Evolutionary conservation across 1,139 yeast genomes (phyloP), one percentile per base, ranked within the genome.

Genomic region (Blastobotrys persicus): DNA sequence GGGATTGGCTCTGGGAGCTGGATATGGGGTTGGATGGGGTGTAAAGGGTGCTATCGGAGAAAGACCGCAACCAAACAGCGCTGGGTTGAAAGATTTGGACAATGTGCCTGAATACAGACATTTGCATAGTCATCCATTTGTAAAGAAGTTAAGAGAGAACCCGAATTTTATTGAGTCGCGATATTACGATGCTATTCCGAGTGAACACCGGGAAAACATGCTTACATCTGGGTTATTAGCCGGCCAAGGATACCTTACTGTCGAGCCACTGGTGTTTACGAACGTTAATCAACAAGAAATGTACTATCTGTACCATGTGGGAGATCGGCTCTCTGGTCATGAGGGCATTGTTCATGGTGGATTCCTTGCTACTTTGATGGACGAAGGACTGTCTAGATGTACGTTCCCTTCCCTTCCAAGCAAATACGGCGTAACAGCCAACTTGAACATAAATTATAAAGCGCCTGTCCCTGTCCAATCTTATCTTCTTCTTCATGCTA

Each of bases 291-390:
- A 48, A n/a, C 54, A 50, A 17, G 53, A 58, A 44, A 55, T 61
- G 48, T 52, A 49, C 20, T 60, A 61, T 7, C 83, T 85, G 61
- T 83, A 81, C 61, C 89, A 88, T 60, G 67, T 89, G 44, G 97
- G 97, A 0, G 67, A 72, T 11, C 75, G 77, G 40, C 66, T 89
- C 37, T 73, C 81, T 3, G 83, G 85, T 44, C 79, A 80, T 52
- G 85, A 81, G 49, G 88, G 88, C 0, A 79, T 80, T 47, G 79
- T 92, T 19, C 98, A 92, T 62, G 89, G 91, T 57, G 98, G 98
- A 1, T 75, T 91, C 1, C 70, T 91, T 2, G 80, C 96, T 1
- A 84, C 96, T 1, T 70, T 92, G 26, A 63, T 92, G 51, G 98
- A 92, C 67, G 98, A 92, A 64, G 85, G 88, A 0, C 72, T 92